Base-by-base conservation (phyloP, 2,329 filamentous ascomycete genomes). In the Fusarium annulatum region DNA sequence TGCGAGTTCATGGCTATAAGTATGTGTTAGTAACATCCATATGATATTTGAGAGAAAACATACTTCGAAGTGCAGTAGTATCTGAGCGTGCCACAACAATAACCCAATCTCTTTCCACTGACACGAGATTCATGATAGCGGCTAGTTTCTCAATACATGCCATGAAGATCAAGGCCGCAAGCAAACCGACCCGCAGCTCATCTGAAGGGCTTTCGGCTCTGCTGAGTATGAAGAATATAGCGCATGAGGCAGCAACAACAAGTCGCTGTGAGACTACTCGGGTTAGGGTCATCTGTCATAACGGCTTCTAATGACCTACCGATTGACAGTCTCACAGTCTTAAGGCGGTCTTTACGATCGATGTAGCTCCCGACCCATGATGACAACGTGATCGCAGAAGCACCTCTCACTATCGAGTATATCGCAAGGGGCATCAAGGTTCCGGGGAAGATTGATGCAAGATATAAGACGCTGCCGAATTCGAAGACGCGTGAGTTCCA, bases 91-190 rank as follows among this genome's bases (percentile, higher is more conserved):
- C 75, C 14, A 80, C 74, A 9, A 79, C 77, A 16, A 82, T 77
- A n/a, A 81, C 79, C 92, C 92, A 94, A 75, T 95, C 93, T 76
- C 90, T 85, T 79, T 94, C 93, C 0, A 95, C 86, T 1, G 92
- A 85, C 2, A 94, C 88, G 1, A 89, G 85, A 78, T 94, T 94
- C 79, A 90, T 86, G 10, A 91, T 85, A 3, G 90, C 86, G 19
- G 85, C 86, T 14, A 94, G 80, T 79, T 94, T 95, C 81, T 95
- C 93, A 3, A 91, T 76, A 63, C 92, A 93, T 2, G 91, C 91
- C 49, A 94, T 81, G 1, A 88, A 23, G 0, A 87, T 84, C 5
- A 85, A 64, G 1, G 80, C 38, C 0, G 76, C 78, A 43, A 87
- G 81, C 19, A 85, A 67, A 6, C 72, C 69, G 15, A 56, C 59